A percentile compares a stretch with the other conserved stretches of the same genome.
Conservation (phyloP, 2,329 filamentous ascomycete genomes). For the Fusarium veterinarium region DNA sequence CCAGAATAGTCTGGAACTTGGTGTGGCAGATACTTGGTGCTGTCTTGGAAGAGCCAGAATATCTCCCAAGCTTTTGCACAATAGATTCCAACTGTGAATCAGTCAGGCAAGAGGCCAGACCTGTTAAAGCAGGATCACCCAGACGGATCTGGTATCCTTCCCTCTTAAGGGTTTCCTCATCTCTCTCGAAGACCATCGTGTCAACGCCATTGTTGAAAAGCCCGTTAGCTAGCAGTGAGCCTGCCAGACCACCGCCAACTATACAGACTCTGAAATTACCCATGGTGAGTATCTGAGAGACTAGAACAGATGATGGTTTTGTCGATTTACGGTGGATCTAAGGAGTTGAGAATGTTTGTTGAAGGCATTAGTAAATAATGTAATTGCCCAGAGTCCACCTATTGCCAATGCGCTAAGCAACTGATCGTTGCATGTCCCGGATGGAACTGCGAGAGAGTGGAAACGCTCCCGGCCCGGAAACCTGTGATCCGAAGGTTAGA, state of each 20-base stretch:
- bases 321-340: not conserved
- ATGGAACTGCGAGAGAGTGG: not conserved
- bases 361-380: not conserved
- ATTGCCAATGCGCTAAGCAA: not conserved
- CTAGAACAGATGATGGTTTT: not conserved
- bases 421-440: not conserved
- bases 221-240: not conserved
- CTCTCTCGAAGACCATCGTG: not conserved
- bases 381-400: accelerated
- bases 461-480: not conserved
- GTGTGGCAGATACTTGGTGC: not conserved
- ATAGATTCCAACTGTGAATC: not conserved
- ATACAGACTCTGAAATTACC: not conserved
- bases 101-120: not conserved
- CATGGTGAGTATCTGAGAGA: not conserved
- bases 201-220: not conserved
- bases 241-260: not conserved
- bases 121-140: not conserved
- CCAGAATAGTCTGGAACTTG: not conserved
- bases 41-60: not conserved
- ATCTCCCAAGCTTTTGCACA: not conserved
- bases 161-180: not conserved
- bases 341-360: accelerated
- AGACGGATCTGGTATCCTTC: not conserved
- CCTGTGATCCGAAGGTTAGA: not conserved